Evolutionary conservation across 1,284 basidiomycete species (phyloP).

Genomic region (Sphaerobolus stellatus): DNA sequence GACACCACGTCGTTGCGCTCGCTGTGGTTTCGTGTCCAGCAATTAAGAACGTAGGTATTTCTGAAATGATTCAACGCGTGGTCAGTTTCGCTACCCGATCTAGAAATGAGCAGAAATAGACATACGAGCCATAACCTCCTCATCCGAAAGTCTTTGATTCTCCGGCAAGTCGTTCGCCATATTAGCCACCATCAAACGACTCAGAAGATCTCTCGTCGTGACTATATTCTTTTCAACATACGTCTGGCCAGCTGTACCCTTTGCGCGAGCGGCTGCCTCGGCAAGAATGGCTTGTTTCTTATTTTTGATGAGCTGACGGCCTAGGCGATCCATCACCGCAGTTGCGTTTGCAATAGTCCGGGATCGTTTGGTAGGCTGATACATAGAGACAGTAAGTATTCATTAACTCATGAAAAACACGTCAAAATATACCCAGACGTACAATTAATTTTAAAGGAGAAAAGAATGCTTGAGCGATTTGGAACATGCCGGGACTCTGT

Average conservation of each 20-base stretch:
- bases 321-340: conserved; percentile 35
- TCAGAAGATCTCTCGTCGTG: conserved; percentile 44
- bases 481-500: conserved; percentile 2
- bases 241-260: conserved; percentile 30
- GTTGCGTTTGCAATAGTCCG: conserved; percentile 23
- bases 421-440: too few species aligned
- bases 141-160: conserved; percentile 64
- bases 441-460: too few species aligned
- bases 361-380: conserved; percentile 31
- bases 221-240: conserved; percentile 22
- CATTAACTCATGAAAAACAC: too few species aligned
- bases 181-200: conserved; percentile 61
- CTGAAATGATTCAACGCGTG: conserved; percentile 9
- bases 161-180: conserved; percentile 57
- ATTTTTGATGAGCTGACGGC: conserved; percentile 38
- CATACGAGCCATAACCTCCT: conserved; percentile 73
- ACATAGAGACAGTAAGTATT: too few species aligned
- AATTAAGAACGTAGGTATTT: conserved; percentile 51
- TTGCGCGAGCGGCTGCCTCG: conserved; percentile 15
- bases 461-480: conserved; percentile 14
- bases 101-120: conserved; percentile 36
- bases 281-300: conserved; percentile 37
- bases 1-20: conserved; percentile 53
- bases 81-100: not conserved
- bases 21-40: conserved; percentile 79